Base-by-base conservation (phyloP, 1,139 yeast genomes). In the Magnusiomyces fungicola region DNA sequence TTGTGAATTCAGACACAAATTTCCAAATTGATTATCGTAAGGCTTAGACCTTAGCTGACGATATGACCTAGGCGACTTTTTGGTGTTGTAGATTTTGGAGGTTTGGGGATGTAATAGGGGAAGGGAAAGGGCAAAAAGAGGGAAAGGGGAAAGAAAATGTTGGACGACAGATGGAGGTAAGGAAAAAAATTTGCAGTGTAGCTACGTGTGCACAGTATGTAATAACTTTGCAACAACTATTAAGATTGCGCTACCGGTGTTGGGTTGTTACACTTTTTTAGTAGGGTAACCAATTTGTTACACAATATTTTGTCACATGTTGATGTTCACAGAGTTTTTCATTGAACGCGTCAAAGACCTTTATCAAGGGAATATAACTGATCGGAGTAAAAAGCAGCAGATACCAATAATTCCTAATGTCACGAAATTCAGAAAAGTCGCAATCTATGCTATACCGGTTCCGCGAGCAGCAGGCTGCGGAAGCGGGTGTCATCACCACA, bases 371-470 rank as follows among this genome's bases (percentile, higher is more conserved):
- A n/a, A n/a, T n/a, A n/a, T n/a, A n/a, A n/a, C n/a, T n/a, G n/a
- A n/a, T n/a, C n/a, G n/a, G n/a, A n/a, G n/a, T n/a, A n/a, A n/a
- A n/a, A n/a, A n/a, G n/a, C n/a, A n/a, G n/a, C n/a, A n/a, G n/a
- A n/a, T n/a, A n/a, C n/a, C n/a, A n/a, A n/a, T n/a, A n/a, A 4
- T 32, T 32, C 4, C 34, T 32, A 32, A 84, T 85, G 95, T 83
- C 94, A 40, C 70, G 94, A 55, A 85, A 83, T 60, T 75, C 75
- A 42, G 94, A 86, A 58, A 84, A 82, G 62, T 83, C 92, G 3
- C 84, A 83, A 62, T 78, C 90, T 0, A 75, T 81, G 52, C 75
- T 86, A 54, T 79, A 78, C 59, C 70, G 88, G 47, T 81, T 73
- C 61, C 83, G 83, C 55, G 81, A 76, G 50, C 77, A 76, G 53